These are phyloP conservation scores for Rhizopogon sp. DNA, from an alignment of 768 basidiomycete genomes.

Conservation along the genomic window DNA sequence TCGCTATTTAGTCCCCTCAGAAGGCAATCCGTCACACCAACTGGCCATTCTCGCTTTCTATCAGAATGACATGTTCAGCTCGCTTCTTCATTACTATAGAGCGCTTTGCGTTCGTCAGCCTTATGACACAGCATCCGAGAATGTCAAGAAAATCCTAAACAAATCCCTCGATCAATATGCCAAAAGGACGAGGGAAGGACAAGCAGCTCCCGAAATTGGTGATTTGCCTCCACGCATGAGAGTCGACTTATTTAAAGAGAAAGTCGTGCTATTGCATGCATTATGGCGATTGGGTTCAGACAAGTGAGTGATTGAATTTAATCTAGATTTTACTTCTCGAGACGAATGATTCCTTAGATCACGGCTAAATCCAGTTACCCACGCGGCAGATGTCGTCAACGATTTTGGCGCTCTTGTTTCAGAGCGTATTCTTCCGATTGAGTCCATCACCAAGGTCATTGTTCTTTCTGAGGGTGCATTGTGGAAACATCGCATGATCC, in stretches of 20 bases:
- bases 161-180: slow-evolving; percentile 63
- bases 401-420: slow-evolving; percentile 60
- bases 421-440: slow-evolving; percentile 66
- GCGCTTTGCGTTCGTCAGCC: slow-evolving; percentile 83
- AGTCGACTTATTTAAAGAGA: slow-evolving; percentile 66
- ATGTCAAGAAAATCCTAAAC: slow-evolving; percentile 66
- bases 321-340: neutral
- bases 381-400: slow-evolving; percentile 42
- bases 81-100: slow-evolving; percentile 84
- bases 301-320: slow-evolving; percentile 40
- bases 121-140: slow-evolving; percentile 85
- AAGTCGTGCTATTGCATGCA: slow-evolving; percentile 72
- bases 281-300: slow-evolving; percentile 54
- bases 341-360: slow-evolving; percentile 9
- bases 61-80: slow-evolving; percentile 73
- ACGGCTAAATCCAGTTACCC: slow-evolving; percentile 44
- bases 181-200: slow-evolving; percentile 37
- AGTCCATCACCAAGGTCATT: slow-evolving; percentile 70
- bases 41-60: slow-evolving; percentile 90
- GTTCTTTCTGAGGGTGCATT: slow-evolving; percentile 75
- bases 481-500: slow-evolving; percentile 80
- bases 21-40: slow-evolving; percentile 95
- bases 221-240: slow-evolving; percentile 44
- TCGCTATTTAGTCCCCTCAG: slow-evolving; percentile 71
- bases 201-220: slow-evolving; percentile 23